Base-by-base conservation (phyloP, 1,139 yeast genomes). In the Ogataea hybrid region DNA sequence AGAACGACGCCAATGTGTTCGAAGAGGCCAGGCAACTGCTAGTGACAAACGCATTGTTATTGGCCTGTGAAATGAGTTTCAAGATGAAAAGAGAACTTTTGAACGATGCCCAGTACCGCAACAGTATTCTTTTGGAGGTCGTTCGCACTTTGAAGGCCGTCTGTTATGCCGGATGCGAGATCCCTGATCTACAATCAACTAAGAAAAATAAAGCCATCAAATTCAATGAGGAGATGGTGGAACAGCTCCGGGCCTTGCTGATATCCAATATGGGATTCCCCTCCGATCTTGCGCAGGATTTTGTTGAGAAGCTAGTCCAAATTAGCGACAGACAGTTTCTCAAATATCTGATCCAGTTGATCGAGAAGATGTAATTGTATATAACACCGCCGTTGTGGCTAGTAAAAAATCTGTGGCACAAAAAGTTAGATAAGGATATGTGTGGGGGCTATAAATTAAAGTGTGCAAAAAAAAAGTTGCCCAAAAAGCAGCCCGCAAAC, bases 31-130 rank as follows among this genome's bases (percentile, higher is more conserved):
- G 72, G 31, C 77, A 75, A 6, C 61, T 75, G 36, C 69, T 90
- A 45, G 77, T 85, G 63, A 79, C 81, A 40, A 84, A 82, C 51
- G 73, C 79, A 29, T 75, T 89, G 7, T 78, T 84, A 41, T 65
- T 87, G 43, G 73, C 82, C 36, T 85, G 89, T 68, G 95, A 87
- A 59, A 68, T 89, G 39, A 89, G 96, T 9, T 82, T 87, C 56
- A 82, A 84, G 53, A 78, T 81, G 35, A 74, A 69, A 34, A 74
- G 75, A 27, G 81, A 82, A 52, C 78, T 84, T 56, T 67, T 82
- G 40, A 77, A 79, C 51, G 96, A 89, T 58, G 95, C 95, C 3
- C 90, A 86, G 58, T 78, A 76, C 54, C 75, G 94, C 55, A 70
- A 81, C 41, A 73, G 86, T 34, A 82, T 89, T 3, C 79, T 79